Evolutionary conservation across 306 rosid species (phyloP).

Genomic region (Quillaja saponaria): DNA sequence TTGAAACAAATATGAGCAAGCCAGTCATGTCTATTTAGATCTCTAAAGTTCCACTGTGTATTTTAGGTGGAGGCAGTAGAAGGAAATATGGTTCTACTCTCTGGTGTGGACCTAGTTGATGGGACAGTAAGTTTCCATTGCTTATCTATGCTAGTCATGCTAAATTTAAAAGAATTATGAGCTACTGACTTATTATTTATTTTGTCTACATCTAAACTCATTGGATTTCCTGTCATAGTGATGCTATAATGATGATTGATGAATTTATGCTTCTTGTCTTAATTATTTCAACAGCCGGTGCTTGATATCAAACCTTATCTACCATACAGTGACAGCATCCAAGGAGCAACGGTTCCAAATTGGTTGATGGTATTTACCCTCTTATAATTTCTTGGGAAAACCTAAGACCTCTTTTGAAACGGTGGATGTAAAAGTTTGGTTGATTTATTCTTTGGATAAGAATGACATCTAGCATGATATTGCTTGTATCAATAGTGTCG

Average conservation of each 20-base stretch:
- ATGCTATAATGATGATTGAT: conserved; percentile 10
- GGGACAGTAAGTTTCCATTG: conserved; percentile 74
- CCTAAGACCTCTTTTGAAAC: no score
- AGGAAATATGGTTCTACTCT: conserved; percentile 72
- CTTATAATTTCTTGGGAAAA: no score
- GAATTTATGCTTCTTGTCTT: conserved; percentile 28
- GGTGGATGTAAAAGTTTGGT: no score
- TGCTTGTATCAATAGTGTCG: no score
- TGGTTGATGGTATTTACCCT: conserved; percentile 73
- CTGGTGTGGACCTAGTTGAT: conserved; percentile 95
- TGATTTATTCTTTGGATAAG: no score
- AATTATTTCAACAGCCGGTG: conserved; percentile 67
- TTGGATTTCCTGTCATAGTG: conserved; percentile 13
- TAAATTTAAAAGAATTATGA: conserved; percentile 2
- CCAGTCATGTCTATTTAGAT: conserved; percentile 8
- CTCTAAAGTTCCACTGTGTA: conserved; percentile 12
- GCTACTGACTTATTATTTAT: conserved; percentile 19
- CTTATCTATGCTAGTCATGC: conserved; percentile 25
- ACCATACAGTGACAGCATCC: conserved; percentile 77
- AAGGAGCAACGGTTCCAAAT: conserved; percentile 69
- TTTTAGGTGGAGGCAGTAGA: conserved; percentile 78
- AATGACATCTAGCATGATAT: background rate
- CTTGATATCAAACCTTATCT: conserved; percentile 93
- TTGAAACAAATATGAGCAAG: conserved; percentile 16
- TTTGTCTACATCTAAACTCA: conserved; percentile 14